Base-by-base conservation (phyloP, 345 rosid species). In the Citrus medica region DNA sequence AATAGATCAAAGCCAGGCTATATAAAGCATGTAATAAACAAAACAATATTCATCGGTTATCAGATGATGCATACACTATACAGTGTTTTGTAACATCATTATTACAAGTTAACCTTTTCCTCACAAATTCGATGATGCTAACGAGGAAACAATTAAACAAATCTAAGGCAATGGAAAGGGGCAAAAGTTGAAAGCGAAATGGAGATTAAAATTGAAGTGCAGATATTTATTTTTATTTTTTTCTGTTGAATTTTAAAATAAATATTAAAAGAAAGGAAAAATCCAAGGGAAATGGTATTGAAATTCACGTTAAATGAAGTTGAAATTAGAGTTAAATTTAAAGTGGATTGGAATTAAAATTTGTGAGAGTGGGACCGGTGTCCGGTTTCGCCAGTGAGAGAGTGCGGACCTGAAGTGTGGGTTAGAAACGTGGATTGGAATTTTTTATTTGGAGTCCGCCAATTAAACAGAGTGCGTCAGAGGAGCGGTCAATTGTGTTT, bases 251-350 rank as follows among this genome's bases (percentile, higher is more conserved):
- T 12, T 74, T 74, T 37, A 8, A 58, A 59, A 64, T 13, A 10
- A 12, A 59, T 16, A 19, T 17, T n/a, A 21, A 10, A 33, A 28
- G 5, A 30, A 37, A 53, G 71, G 24, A 21, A 10, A 65, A 28
- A 51, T 30, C 12, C 22, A 38, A 73, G 13, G 32, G 73, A 76
- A 56, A 80, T 70, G 80, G 8, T 42, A 42, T 82, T 75, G 85
- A 85, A 82, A 85, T 82, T 17, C 81, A 74, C 81, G 68, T 56
- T 65, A 82, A 51, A 85, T 82, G 65, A 38, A 53, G 22, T 79
- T 74, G 81, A 85, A 71, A 85, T 80, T 78, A 28, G 85, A 72
- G 66, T 75, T 33, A 79, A 81, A 76, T 84, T 65, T 14, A 60
- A 40, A 76, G 79, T 7, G 62, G 51, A 46, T 46, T 3, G 51